Percentiles rank a stretch among this genome's conserved stretches.
Conservation (phyloP, 148 eudicot genomes). For the Vaccinium macrocarpon region DNA sequence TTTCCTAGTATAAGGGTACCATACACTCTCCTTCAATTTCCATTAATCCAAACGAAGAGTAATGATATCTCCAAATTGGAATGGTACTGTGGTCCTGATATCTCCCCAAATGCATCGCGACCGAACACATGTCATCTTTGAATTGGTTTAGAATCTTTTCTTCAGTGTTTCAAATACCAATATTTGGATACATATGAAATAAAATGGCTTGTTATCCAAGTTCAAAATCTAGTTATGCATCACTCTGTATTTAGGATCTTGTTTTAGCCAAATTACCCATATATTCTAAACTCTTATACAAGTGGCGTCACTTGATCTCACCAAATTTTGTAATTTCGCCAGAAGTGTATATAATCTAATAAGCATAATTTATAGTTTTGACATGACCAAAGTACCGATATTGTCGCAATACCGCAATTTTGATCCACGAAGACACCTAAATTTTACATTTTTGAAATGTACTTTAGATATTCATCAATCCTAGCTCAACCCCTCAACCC, state of each 20-base stretch:
- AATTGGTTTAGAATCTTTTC: too few relatives aligned
- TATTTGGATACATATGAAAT: too few relatives aligned
- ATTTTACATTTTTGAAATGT: not conserved
- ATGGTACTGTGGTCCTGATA: too few relatives aligned
- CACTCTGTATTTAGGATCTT: not conserved
- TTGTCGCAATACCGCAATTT: too few relatives aligned
- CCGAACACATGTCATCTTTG: too few relatives aligned
- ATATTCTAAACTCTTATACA: not conserved
- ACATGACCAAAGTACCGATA: too few relatives aligned
- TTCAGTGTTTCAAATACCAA: too few relatives aligned
- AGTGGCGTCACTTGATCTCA: not conserved
- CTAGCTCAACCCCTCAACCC: not conserved
- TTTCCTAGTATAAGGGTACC: conserved; percentile 1
- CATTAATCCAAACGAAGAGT: not conserved
- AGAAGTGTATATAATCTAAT: too few relatives aligned
- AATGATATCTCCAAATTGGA: not conserved
- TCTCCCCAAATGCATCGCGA: not conserved
- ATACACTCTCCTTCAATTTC: not conserved
- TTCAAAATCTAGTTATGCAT: not conserved
- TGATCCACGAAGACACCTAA: not conserved
- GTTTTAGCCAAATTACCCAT: not conserved
- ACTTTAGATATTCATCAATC: not conserved
- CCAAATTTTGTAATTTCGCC: too few relatives aligned
- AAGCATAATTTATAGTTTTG: too few relatives aligned
- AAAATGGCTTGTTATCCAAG: not conserved